Evolutionary conservation across 1,139 yeast species (phyloP).

Genomic region (Tardiomyces blankii): DNA sequence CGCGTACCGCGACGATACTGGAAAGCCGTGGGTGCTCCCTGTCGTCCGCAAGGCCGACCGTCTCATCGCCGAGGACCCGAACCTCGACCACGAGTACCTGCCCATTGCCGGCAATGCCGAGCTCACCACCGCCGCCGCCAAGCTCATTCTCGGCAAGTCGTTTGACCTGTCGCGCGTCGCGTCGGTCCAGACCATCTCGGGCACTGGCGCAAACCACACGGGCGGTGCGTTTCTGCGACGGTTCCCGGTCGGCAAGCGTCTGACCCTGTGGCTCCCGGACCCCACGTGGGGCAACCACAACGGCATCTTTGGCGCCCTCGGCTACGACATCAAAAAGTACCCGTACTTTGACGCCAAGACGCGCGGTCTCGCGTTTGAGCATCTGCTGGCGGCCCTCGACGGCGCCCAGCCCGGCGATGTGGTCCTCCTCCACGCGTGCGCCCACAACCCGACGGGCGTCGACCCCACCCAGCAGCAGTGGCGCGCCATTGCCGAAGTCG

Average conservation of each 20-base stretch:
- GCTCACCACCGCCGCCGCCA: slow-evolving; percentile 66
- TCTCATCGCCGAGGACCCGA: slow-evolving; percentile 40
- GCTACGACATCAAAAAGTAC: slow-evolving; percentile 52
- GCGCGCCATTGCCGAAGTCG: slow-evolving; percentile 54
- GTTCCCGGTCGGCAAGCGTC: slow-evolving; percentile 32
- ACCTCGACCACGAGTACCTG: slow-evolving; percentile 83
- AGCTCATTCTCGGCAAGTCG: slow-evolving; percentile 63
- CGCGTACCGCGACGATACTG: slow-evolving; percentile 77
- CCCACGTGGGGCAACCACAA: slow-evolving; percentile 98
- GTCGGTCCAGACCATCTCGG: slow-evolving; percentile 80
- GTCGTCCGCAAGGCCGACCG: slow-evolving; percentile 68
- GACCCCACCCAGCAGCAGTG: slow-evolving; percentile 86
- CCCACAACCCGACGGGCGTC: slow-evolving; percentile 97
- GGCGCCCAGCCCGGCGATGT: slow-evolving; percentile 30
- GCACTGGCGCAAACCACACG: slow-evolving; percentile 92
- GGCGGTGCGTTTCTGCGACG: slow-evolving; percentile 62
- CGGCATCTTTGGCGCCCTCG: slow-evolving; percentile 63
- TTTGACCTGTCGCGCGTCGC: slow-evolving; percentile 37
- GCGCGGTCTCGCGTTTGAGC: slow-evolving; percentile 49
- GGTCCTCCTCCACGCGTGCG: slow-evolving; percentile 86
- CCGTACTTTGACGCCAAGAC: slow-evolving; percentile 70
- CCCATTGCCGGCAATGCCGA: slow-evolving; percentile 69
- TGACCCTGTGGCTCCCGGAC: slow-evolving; percentile 60
- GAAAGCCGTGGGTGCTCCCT: slow-evolving; percentile 84
- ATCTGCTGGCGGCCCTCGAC: slow-evolving; percentile 22